Conservation (phyloP, 2,329 filamentous ascomycete species). For the Penicillium janthinellum region DNA sequence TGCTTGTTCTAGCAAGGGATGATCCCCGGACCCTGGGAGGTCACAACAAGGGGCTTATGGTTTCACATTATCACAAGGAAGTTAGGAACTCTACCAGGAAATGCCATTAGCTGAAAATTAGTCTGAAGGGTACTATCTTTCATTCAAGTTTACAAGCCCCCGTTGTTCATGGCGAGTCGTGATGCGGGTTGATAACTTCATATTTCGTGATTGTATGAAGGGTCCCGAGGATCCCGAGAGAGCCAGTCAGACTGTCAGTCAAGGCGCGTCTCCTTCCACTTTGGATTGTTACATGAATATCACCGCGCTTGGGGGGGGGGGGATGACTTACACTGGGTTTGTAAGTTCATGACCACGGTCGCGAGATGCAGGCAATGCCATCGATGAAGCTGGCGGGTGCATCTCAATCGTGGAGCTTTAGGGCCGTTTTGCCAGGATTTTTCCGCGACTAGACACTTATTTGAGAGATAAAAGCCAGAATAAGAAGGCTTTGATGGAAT, state of each 20-base stretch:
- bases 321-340: too few relatives aligned
- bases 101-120: not conserved
- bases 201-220: not conserved
- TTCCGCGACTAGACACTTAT: too few relatives aligned
- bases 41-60: constrained; percentile 7
- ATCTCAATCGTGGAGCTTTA: too few relatives aligned
- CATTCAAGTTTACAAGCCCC: not conserved
- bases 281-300: not conserved
- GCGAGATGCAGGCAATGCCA: too few relatives aligned
- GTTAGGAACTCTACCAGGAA: not conserved
- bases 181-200: too few relatives aligned
- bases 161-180: not conserved
- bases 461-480: too few relatives aligned
- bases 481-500: too few relatives aligned
- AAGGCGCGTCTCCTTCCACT: not conserved
- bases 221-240: not conserved
- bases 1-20: constrained; percentile 6
- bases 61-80: not conserved
- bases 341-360: too few relatives aligned
- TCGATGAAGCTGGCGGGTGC: too few relatives aligned
- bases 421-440: too few relatives aligned
- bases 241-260: not conserved
- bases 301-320: too few relatives aligned
- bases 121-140: not conserved
- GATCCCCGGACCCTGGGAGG: not conserved